These are phyloP conservation scores for Rhizopogon rudus DNA, from an alignment of 768 basidiomycete genomes.

Conservation along the genomic window DNA sequence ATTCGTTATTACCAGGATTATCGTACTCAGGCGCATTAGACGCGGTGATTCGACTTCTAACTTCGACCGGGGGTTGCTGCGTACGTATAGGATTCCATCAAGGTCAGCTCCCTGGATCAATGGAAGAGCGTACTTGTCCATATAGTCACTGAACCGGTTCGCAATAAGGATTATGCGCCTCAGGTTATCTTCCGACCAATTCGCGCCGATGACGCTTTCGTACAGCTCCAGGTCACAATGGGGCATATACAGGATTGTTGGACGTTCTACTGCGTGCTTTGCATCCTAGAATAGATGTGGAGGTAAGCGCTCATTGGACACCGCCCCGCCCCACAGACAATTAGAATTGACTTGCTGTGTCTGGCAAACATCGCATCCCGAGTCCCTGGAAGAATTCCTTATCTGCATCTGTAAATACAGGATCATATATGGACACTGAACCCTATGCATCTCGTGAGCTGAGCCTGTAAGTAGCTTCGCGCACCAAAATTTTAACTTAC, in stretches of 20 bases:
- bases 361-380: constrained; percentile 31
- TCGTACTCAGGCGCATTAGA: constrained; percentile 49
- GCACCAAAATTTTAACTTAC: constrained; percentile 41
- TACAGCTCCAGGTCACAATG: constrained; percentile 74
- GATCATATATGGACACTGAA: constrained; percentile 60
- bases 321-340: neutral
- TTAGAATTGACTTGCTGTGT: constrained; percentile 42
- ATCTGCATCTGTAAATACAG: constrained; percentile 67
- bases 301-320: constrained; percentile 7
- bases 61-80: constrained; percentile 49
- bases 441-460: constrained; percentile 33
- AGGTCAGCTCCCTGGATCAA: constrained; percentile 8
- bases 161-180: constrained; percentile 52
- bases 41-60: constrained; percentile 48
- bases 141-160: constrained; percentile 62
- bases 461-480: neutral
- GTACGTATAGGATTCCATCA: constrained; percentile 1
- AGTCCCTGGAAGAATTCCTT: constrained; percentile 37
- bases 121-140: constrained; percentile 47
- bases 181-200: constrained; percentile 49
- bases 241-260: constrained; percentile 73
- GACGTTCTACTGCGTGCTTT: constrained; percentile 26
- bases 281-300: constrained; percentile 24
- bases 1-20: neutral
- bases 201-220: constrained; percentile 56